A percentile compares a stretch with the other conserved stretches of the same genome.
Evolutionary conservation across 768 basidiomycete species (phyloP).

Genomic region (Suillus subaureus): DNA sequence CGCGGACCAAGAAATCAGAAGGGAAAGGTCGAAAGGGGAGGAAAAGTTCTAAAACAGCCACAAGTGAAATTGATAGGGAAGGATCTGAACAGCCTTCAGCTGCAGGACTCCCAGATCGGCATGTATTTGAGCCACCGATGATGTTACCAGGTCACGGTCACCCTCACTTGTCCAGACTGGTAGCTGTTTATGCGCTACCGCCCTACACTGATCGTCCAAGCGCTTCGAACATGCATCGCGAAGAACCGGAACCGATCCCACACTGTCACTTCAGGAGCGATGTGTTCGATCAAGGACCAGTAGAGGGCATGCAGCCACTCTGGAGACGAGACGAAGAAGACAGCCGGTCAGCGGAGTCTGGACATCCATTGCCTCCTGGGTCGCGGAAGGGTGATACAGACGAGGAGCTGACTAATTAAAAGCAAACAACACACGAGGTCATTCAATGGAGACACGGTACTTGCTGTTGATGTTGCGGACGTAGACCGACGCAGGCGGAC

Average conservation of each 20-base stretch:
- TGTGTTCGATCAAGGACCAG: background rate
- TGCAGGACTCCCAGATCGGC: constrained; percentile 1
- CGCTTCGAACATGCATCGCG: background rate
- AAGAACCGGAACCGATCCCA: constrained; percentile 2
- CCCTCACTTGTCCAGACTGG: constrained; percentile 2
- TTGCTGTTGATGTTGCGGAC: no score
- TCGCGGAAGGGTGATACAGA: constrained; percentile 5
- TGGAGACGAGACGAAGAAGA: constrained; percentile 3
- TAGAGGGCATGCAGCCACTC: background rate
- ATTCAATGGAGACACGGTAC: no score
- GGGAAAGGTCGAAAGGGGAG: constrained; percentile 23
- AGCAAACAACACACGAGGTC: no score
- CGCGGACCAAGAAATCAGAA: constrained; percentile 45
- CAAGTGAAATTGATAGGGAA: constrained; percentile 11
- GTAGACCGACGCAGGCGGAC: background rate
- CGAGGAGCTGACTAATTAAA: background rate
- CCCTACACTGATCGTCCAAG: constrained; percentile 8
- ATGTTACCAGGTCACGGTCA: constrained; percentile 7
- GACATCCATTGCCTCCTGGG: background rate
- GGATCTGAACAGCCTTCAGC: constrained; percentile 3
- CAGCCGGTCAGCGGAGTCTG: background rate
- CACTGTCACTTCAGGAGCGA: constrained; percentile 2
- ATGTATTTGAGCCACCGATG: constrained; percentile 7
- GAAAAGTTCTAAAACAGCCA: constrained; percentile 15
- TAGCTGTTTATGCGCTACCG: constrained; percentile 3